These are phyloP conservation scores for Trichosporon ovoides DNA, from an alignment of 1,284 basidiomycete genomes.

Conservation along the genomic window DNA sequence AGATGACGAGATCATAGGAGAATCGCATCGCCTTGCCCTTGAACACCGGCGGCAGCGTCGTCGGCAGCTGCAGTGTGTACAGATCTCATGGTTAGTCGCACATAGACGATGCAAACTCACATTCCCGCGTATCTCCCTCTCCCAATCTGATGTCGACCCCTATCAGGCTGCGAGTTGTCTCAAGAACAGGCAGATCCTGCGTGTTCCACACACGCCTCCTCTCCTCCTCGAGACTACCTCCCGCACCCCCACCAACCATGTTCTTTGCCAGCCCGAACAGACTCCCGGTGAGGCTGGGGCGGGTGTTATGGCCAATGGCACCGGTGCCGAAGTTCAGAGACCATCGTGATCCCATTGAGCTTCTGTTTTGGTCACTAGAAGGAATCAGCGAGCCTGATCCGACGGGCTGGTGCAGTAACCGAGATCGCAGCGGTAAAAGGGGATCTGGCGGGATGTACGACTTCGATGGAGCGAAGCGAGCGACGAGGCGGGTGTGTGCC, in stretches of 20 bases:
- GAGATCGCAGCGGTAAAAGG: constrained; percentile 44
- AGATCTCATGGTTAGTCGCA: constrained; percentile 23
- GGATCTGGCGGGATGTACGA: constrained; percentile 49
- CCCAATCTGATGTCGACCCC: constrained; percentile 44
- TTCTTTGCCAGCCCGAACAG: constrained; percentile 46
- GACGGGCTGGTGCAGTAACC: constrained; percentile 46
- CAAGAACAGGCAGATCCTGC: constrained; percentile 47
- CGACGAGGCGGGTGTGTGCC: constrained; percentile 45
- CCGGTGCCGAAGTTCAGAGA: constrained; percentile 45
- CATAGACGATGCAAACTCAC: constrained; percentile 24
- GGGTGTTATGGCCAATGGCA: constrained; percentile 37
- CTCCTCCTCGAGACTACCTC: constrained; percentile 47
- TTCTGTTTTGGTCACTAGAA: constrained; percentile 20
- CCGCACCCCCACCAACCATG: constrained; percentile 37
- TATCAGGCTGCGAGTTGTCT: constrained; percentile 41
- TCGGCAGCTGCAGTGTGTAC: constrained; percentile 69
- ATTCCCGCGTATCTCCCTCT: constrained; percentile 39
- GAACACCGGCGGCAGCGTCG: constrained; percentile 81
- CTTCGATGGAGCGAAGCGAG: constrained; percentile 45
- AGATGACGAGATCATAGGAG: constrained; percentile 80
- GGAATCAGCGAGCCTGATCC: constrained; percentile 43
- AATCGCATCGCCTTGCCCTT: constrained; percentile 76
- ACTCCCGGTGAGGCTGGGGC: constrained; percentile 47
- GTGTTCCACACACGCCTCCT: constrained; percentile 47
- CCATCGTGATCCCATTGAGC: constrained; percentile 30